Conservation (phyloP, 495 filamentous ascomycete genomes). For the Viridothelium virens region DNA sequence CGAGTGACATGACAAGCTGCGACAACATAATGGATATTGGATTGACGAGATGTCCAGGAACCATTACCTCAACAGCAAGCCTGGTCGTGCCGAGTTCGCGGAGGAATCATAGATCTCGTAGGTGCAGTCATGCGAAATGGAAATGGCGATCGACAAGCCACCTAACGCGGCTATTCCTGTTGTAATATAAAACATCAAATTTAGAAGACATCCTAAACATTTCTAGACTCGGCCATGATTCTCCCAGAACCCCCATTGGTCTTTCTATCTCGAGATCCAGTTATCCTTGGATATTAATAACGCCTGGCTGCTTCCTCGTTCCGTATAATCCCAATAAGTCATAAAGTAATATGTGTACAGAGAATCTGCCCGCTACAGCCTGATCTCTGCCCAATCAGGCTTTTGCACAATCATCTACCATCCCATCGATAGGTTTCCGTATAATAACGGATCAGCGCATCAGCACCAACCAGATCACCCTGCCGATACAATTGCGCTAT, state of each 20-base stretch:
- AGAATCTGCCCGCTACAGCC: background rate
- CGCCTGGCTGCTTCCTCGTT: background rate
- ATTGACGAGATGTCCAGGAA: slow-evolving; percentile 51
- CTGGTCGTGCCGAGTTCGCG: slow-evolving; percentile 54
- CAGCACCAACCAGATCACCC: slow-evolving; percentile 69
- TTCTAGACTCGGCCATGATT: background rate
- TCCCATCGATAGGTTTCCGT: slow-evolving; percentile 30
- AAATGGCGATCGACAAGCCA: background rate
- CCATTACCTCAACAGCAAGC: slow-evolving; percentile 87
- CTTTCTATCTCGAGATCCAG: background rate
- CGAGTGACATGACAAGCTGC: slow-evolving; percentile 38
- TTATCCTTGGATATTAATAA: background rate
- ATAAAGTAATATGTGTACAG: background rate
- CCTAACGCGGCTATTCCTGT: background rate
- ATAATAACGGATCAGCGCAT: slow-evolving; percentile 76
- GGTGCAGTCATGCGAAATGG: background rate
- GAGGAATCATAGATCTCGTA: slow-evolving; percentile 38
- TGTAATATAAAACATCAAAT: background rate
- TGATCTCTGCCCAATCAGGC: background rate
- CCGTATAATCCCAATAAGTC: background rate
- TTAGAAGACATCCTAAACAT: background rate
- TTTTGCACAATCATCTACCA: background rate
- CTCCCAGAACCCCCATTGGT: background rate
- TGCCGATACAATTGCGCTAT: slow-evolving; percentile 66
- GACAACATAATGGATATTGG: background rate